A percentile compares a stretch with the other conserved stretches of the same genome.
Conservation (phyloP, 2,329 filamentous ascomycete genomes). For the Xylaria digitata region DNA sequence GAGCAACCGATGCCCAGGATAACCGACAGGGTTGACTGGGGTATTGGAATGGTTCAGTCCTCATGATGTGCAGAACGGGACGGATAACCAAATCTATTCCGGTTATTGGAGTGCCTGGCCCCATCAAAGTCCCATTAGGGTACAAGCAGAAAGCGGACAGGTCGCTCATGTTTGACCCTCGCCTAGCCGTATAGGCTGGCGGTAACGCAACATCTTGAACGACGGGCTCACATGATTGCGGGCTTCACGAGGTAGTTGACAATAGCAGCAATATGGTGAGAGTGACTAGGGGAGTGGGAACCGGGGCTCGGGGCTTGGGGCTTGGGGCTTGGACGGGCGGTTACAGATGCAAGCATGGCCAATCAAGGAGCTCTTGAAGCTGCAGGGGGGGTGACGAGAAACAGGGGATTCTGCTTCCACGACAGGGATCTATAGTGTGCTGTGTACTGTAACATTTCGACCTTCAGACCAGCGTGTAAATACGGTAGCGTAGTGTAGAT, state of each 20-base stretch:
- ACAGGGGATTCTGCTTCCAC: conserved; percentile 33
- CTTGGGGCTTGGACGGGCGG: conserved; percentile 48
- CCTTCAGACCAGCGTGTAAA: too few relatives aligned
- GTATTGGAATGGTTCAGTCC: conserved; percentile 42
- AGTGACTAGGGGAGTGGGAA: conserved; percentile 14
- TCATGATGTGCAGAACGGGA: conserved; percentile 48
- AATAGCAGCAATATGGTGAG: conserved; percentile 40
- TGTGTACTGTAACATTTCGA: too few relatives aligned
- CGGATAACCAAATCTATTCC: conserved; percentile 38
- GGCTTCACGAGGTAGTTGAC: conserved; percentile 35
- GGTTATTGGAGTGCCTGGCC: conserved; percentile 23
- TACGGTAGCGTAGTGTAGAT: too few relatives aligned
- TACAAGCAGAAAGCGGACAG: conserved; percentile 30
- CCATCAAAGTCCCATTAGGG: conserved; percentile 18
- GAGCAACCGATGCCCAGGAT: conserved; percentile 30
- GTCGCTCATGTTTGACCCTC: conserved; percentile 33
- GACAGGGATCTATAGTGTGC: conserved; percentile 33
- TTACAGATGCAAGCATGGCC: conserved; percentile 45
- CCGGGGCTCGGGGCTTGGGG: conserved; percentile 25
- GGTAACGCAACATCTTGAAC: conserved; percentile 44
- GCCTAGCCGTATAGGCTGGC: conserved; percentile 27
- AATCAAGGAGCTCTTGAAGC: conserved; percentile 42
- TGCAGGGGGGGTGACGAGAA: conserved; percentile 30
- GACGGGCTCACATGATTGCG: conserved; percentile 39
- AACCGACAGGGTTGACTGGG: conserved; percentile 21